Conservation (phyloP, 371 early-diverging fungal genomes). For the Rhizopus stolonifer region DNA sequence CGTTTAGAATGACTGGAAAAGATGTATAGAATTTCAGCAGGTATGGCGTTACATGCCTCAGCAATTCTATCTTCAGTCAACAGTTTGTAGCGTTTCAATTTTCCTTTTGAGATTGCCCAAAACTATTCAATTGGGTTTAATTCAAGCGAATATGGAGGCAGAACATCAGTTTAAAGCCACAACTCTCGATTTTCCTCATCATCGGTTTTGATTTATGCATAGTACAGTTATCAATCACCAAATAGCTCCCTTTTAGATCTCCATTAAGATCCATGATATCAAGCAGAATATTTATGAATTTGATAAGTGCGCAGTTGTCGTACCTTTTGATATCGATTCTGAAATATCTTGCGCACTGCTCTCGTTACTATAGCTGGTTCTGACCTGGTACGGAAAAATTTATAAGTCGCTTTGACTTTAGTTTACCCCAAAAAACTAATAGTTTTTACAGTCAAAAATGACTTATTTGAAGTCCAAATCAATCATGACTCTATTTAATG, state of each 20-base stretch:
- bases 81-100: constrained; percentile 9
- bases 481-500: too few relatives aligned
- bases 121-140: constrained; percentile 7
- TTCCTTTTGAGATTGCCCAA: constrained; percentile 12
- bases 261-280: constrained; percentile 17
- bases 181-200: too few relatives aligned
- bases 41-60: constrained; percentile 5
- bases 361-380: constrained; percentile 17
- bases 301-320: constrained; percentile 15
- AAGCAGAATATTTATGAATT: constrained; percentile 20
- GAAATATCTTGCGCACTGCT: constrained; percentile 15
- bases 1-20: constrained; percentile 5
- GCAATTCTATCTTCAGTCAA: too few relatives aligned
- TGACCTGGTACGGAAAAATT: not conserved
- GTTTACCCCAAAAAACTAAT: too few relatives aligned
- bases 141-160: constrained; percentile 12
- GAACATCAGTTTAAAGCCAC: constrained; percentile 15
- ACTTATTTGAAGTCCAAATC: too few relatives aligned
- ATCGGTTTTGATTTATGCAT: too few relatives aligned
- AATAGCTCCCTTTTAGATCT: too few relatives aligned
- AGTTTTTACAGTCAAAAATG: too few relatives aligned
- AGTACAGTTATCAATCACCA: too few relatives aligned
- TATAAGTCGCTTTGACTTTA: too few relatives aligned
- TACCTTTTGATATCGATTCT: constrained; percentile 18
- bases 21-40: constrained; percentile 4